Base-by-base conservation (phyloP, 1,284 basidiomycete species). In the Melampsora americana region DNA sequence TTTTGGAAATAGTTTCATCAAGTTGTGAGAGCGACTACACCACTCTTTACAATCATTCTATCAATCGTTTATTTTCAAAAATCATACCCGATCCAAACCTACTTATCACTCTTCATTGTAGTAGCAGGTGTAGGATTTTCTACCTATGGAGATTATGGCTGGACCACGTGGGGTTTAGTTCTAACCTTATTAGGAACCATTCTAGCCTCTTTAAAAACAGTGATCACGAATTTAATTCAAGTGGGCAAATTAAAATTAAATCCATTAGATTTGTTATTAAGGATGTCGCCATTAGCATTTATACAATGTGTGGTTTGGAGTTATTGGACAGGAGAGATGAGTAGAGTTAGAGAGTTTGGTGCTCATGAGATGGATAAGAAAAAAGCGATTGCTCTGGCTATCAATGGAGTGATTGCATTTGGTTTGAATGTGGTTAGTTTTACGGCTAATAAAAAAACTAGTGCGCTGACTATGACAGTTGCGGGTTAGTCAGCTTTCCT, bases 391-490 rank as follows among this genome's bases (percentile, higher is more conserved):
- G 87, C 89, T 3, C 83, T 96, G 46, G 79, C 88, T 4, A 81
- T 90, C 64, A 97, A 96, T 80, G 94, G 92, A 0, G 82, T 86
- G 23, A 89, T 96, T 80, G 94, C 94, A 2, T 96, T 95, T 81
- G 90, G 88, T 6, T 85, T 96, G 61, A 96, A 97, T 81, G 89
- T 95, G 6, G 91, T 95, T 74, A 92, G 90, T 82, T 94, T 95
- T 81, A 92, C 91, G 61, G 91, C 94, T 30, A 96, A 95, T 84
- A 90, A 90, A 83, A 89, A 90, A 82, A 89, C 92, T 0, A 92
- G 93, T 2, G 89, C 92, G 16, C 82, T 93, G 77, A 90, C 89
- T 66, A 94, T 93, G 89, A 91, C 89, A 77, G 93, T 93, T 44
- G 91, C 92, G 72, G 90, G 91, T 92, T 77, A 77, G 87, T 62